These are phyloP conservation scores for Sporobolomyces roseus DNA, from an alignment of 768 basidiomycete genomes.

Conservation along the genomic window DNA sequence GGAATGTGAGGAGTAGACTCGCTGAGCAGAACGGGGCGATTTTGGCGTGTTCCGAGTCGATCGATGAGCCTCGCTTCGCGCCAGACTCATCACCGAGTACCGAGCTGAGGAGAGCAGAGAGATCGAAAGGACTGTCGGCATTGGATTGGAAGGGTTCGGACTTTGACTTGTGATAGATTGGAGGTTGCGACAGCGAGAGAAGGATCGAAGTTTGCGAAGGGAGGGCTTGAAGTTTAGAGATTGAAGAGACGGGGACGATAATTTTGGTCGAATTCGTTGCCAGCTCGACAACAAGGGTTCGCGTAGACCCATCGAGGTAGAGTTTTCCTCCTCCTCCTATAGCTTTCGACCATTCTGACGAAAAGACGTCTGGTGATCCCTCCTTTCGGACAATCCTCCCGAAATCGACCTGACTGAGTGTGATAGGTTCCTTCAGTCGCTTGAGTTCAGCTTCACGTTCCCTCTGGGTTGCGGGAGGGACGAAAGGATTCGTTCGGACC, in stretches of 20 bases:
- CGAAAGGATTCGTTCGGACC: constrained; percentile 20
- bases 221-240: neutral
- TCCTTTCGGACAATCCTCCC: neutral
- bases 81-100: neutral
- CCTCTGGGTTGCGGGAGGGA: neutral
- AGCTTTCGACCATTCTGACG: neutral
- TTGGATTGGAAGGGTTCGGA: neutral
- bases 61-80: neutral
- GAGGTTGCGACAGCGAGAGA: constrained; percentile 8
- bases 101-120: neutral
- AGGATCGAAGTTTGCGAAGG: constrained; percentile 1
- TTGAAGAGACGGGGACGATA: constrained; percentile 3
- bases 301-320: constrained; percentile 2
- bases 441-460: neutral
- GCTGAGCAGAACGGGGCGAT: neutral
- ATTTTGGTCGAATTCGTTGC: neutral
- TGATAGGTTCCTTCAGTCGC: constrained; percentile 5
- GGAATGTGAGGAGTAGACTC: constrained; percentile 12
- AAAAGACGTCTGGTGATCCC: neutral
- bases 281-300: neutral
- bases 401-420: constrained; percentile 1
- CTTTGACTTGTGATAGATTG: neutral
- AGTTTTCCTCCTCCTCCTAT: neutral
- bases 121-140: neutral
- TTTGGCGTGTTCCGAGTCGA: neutral